phyloP scores from a whole-genome alignment of 129 eudicot species.

The Gnaphalium uliginosum region DNA sequence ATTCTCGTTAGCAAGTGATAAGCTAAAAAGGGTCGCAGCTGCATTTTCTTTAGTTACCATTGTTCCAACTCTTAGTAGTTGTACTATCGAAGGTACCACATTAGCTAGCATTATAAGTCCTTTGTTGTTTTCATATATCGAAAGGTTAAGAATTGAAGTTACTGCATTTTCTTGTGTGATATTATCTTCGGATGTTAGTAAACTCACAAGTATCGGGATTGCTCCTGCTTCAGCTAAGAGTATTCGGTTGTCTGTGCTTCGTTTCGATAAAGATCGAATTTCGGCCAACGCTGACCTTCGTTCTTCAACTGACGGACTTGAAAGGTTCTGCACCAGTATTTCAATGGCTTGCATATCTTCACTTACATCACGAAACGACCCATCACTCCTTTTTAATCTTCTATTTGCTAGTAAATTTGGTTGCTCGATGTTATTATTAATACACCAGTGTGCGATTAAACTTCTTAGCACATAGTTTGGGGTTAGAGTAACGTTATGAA shows the following conservation, averaged over 20 bases:
- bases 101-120: slow-evolving; percentile 80
- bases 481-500: slow-evolving; percentile 57
- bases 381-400: slow-evolving; percentile 72
- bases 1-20: slow-evolving; percentile 80
- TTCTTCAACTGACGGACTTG: slow-evolving; percentile 59
- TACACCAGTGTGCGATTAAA: slow-evolving; percentile 69
- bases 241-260: slow-evolving; percentile 90
- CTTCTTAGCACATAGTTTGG: slow-evolving; percentile 78
- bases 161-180: slow-evolving; percentile 78
- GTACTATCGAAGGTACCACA: slow-evolving; percentile 73
- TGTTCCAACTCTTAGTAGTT: slow-evolving; percentile 74
- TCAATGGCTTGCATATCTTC: slow-evolving; percentile 83
- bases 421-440: slow-evolving; percentile 56
- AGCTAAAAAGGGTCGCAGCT: slow-evolving; percentile 83
- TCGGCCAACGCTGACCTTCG: slow-evolving; percentile 64
- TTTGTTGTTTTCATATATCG: slow-evolving; percentile 75
- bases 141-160: slow-evolving; percentile 76
- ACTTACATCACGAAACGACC: slow-evolving; percentile 82
- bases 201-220: slow-evolving; percentile 67
- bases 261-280: slow-evolving; percentile 80
- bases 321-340: slow-evolving; percentile 65
- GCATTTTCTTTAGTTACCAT: slow-evolving; percentile 84
- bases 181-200: slow-evolving; percentile 61
- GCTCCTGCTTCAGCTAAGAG: slow-evolving; percentile 88
- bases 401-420: slow-evolving; percentile 57